These are phyloP conservation scores for Silene vulgaris DNA, from an alignment of 179 eudicot species.

Conservation along the genomic window DNA sequence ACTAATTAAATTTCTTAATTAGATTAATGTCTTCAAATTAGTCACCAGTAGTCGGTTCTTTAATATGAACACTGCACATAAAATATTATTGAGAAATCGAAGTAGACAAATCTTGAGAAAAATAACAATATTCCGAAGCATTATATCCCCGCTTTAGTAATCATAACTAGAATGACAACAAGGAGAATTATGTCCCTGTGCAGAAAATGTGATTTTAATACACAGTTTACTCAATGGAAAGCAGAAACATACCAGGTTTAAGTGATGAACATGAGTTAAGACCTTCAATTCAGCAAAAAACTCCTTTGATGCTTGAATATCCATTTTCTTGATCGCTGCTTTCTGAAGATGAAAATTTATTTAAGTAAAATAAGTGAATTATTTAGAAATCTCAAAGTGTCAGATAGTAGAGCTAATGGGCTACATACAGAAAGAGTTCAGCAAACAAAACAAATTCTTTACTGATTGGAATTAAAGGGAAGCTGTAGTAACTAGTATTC, in stretches of 20 bases:
- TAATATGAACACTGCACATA: neutral
- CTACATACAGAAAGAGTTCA: neutral
- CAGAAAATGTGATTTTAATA: neutral
- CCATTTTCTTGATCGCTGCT: slow-evolving; percentile 85
- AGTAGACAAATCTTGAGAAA: neutral
- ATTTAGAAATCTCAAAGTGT: neutral
- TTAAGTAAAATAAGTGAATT: neutral
- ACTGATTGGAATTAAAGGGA: neutral
- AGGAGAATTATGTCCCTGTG: neutral
- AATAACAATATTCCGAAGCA: neutral
- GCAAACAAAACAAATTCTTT: neutral
- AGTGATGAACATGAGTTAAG: slow-evolving; percentile 73
- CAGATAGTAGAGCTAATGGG: slow-evolving; percentile 1
- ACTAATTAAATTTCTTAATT: too few relatives aligned
- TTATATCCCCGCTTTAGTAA: neutral
- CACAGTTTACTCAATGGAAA: neutral
- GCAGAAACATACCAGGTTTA: slow-evolving; percentile 37
- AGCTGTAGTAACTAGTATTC: slow-evolving; percentile 3
- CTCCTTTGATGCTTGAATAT: slow-evolving; percentile 66
- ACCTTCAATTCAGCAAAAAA: slow-evolving; percentile 70
- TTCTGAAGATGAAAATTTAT: slow-evolving; percentile 41
- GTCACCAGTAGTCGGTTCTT: neutral
- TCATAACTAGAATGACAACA: neutral
- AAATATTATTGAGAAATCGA: neutral
- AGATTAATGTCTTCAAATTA: neutral